Evolutionary conservation across 805 yeast genomes (phyloP).

Genomic region (Wilhelminamyces savonicus): DNA sequence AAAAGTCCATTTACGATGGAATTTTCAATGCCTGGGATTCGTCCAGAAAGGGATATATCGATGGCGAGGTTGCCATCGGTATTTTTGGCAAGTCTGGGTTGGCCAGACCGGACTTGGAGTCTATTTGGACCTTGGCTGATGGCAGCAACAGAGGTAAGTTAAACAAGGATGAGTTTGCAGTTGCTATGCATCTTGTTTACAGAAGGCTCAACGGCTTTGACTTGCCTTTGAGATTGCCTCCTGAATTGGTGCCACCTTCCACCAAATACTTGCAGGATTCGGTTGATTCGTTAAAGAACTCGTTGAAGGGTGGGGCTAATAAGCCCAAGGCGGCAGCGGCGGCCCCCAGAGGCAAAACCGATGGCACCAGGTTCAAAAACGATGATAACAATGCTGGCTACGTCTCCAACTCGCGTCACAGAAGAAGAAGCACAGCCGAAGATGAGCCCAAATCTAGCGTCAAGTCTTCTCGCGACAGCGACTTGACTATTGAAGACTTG

Average conservation of each 20-base stretch:
- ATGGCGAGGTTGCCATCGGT: slow-evolving; percentile 76
- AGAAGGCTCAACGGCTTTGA: slow-evolving; percentile 83
- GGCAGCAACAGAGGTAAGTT: slow-evolving; percentile 75
- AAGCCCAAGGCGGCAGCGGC: slow-evolving; percentile 8
- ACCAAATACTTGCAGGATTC: slow-evolving; percentile 67
- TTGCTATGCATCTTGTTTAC: slow-evolving; percentile 95
- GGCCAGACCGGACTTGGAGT: slow-evolving; percentile 75
- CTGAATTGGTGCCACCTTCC: slow-evolving; percentile 86
- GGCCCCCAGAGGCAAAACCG: slow-evolving; percentile 9
- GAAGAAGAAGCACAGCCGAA: slow-evolving; percentile 25
- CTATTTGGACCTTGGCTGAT: slow-evolving; percentile 88
- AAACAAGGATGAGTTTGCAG: slow-evolving; percentile 86
- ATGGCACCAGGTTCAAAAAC: slow-evolving; percentile 51
- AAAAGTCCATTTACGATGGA: slow-evolving; percentile 77
- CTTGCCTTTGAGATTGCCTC: slow-evolving; percentile 78
- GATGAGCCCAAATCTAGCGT: slow-evolving; percentile 5
- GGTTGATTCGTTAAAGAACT: slow-evolving; percentile 63
- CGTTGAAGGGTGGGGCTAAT: slow-evolving; percentile 36
- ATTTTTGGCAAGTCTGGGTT: slow-evolving; percentile 90
- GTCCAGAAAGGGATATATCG: slow-evolving; percentile 57
- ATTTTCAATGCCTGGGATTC: slow-evolving; percentile 87
- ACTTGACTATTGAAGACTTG: slow-evolving; percentile 46
- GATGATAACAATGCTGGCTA: slow-evolving; percentile 68
- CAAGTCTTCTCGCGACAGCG: slow-evolving; percentile 20
- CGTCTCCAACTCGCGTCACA: slow-evolving; percentile 60